These are phyloP conservation scores for Arabidopsis arenosa DNA, from an alignment of 345 rosid genomes.

Conservation along the genomic window DNA sequence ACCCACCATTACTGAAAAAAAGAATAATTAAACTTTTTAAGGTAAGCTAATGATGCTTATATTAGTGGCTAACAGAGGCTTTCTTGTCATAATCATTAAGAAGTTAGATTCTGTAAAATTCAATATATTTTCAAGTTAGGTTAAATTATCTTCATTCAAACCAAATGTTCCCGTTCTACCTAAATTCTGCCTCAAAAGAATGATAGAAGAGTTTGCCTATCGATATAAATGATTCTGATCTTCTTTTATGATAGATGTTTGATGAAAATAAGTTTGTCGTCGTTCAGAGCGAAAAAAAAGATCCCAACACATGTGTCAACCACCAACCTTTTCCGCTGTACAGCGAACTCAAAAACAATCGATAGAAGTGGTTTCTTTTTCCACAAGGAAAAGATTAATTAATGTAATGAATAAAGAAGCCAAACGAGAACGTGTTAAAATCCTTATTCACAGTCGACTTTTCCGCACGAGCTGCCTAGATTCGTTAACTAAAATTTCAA, in stretches of 20 bases:
- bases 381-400: slow-evolving; percentile 19
- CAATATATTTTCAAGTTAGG: slow-evolving; percentile 5
- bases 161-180: slow-evolving; percentile 21
- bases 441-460: neutral
- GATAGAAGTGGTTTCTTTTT: slow-evolving; percentile 1
- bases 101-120: slow-evolving; percentile 26
- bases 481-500: neutral
- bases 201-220: slow-evolving; percentile 1
- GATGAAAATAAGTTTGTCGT: neutral
- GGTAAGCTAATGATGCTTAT: slow-evolving; percentile 43
- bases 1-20: slow-evolving; percentile 25
- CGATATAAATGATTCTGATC: slow-evolving; percentile 3
- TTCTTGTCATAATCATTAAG: slow-evolving; percentile 38
- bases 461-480: slow-evolving; percentile 11
- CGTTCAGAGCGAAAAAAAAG: neutral
- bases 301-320: slow-evolving; percentile 13
- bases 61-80: slow-evolving; percentile 38
- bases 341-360: slow-evolving; percentile 13
- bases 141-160: slow-evolving; percentile 15
- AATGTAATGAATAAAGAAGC: neutral
- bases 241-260: slow-evolving; percentile 21
- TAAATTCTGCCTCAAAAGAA: slow-evolving; percentile 15
- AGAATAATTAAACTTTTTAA: slow-evolving; percentile 15
- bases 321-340: neutral
- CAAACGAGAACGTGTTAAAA: slow-evolving; percentile 11